Base-by-base conservation (phyloP, 108 stramenopile genomes). In the Stephanodiscus triporus region DNA sequence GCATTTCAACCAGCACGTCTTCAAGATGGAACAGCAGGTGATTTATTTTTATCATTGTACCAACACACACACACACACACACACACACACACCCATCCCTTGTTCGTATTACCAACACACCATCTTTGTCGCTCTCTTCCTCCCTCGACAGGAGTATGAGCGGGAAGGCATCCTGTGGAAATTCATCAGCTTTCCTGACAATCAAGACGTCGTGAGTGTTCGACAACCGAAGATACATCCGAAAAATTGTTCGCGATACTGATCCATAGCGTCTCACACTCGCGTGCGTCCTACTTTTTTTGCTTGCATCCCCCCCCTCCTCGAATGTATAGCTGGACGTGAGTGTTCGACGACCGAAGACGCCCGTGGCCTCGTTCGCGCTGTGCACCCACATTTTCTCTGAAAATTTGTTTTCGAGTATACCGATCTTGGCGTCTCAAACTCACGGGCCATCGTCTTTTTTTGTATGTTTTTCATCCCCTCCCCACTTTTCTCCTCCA, bases 181-280 rank as follows among this genome's bases (percentile, higher is more conserved):
- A 36, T 89, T 91, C 36, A 93, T 97, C 50, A 82, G 84, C 32
- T 99, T 95, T 72, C 87, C 94, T 23, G 97, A 99, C 88, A 99
- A 99, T 73, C 81, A 89, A 53, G 89, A 88, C 56, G 95, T 96
- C 43, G 43, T 22, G 30, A 61, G 24, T 61, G 29, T 32, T 37
- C 38, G 9, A 42, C 40, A 9, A 9, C 9, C 7, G 9, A 45
- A 45, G 14, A 45, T 16, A 0, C 13, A 4, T 42, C 40, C 4
- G 40, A 42, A 4, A 13, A 42, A 42, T 42, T 11, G 40, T 9
- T 13, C 11, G 40, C 9, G 40, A 42, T 26, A 17, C 4, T 13
- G 26, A 16, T 20, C 26, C 2, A n/a, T n/a, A 7, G 19, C 50
- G 22, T 42, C 43, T 45, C 43, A 45, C 43, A 45, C 43, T 14